Evolutionary conservation across 805 yeast species (phyloP), one percentile per base, ranked within the genome.

Genomic region (Candida berthetii): DNA sequence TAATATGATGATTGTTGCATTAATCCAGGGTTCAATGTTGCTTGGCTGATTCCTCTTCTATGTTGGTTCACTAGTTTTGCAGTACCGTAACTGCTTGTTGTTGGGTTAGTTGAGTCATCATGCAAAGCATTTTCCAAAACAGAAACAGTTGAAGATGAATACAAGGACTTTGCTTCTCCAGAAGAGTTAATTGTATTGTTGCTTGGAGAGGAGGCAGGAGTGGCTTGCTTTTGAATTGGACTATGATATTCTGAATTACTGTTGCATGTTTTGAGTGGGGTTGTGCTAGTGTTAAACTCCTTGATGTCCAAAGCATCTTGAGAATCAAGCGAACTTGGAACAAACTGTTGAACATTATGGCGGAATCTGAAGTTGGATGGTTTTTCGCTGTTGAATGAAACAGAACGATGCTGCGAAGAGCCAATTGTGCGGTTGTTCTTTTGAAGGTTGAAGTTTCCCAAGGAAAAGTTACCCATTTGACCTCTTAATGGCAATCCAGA

Each of bases 1-100:
- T 58, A 64, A 35, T 53, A 59, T 20, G 58, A 46, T 8, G 60
- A 50, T 20, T 60, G 55, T 14, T 57, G 57, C 6, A 31, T 39
- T n/a, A 35, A 10, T 35, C 40, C 42, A 28, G 44, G 45, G 15
- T 44, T 34, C 14, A 36, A 38, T 10, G 44, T 32, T 16, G 46
- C 14, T 15, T 29, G 20, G 15, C 20, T 37, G 24, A 20, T 39
- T 27, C 46, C 41, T 43, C 52, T 42, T 46, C 50, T 49, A 38
- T 46, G 39, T 35, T 34, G 41, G 8, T 40, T 43, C 28, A 31
- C 15, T 15, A 15, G 36, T 25, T 46, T 50, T 8, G 45, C 19
- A 14, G 48, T 25, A 16, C 42, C 42, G 31, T 45, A 48, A 6
- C 49, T 48, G 27, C 42, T 38, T 4, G 46, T 34, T 14, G 52